phyloP scores from a whole-genome alignment of 2,329 filamentous ascomycete genomes.

The Coniochaeta pulveracea region DNA sequence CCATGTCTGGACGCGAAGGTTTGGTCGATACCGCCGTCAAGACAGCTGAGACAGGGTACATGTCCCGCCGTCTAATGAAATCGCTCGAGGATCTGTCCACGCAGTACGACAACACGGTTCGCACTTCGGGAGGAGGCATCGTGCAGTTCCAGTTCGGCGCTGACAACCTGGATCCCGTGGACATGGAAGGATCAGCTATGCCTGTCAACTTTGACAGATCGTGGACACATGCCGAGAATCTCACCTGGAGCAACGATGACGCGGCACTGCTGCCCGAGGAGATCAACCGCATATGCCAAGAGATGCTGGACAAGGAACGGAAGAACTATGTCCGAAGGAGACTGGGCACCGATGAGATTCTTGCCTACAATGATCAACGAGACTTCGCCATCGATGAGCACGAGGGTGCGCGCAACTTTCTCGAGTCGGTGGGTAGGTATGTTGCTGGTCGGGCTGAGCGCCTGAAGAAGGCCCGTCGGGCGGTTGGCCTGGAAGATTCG shows the following conservation, averaged over 20 bases:
- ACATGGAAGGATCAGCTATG: constrained; percentile 91
- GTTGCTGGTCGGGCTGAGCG: constrained; percentile 51
- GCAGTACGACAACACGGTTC: constrained; percentile 87
- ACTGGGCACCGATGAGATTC: constrained; percentile 46
- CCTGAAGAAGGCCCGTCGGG: constrained; percentile 40
- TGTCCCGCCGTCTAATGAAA: constrained; percentile 97
- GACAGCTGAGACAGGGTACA: constrained; percentile 97
- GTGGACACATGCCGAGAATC: constrained; percentile 67
- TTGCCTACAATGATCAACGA: constrained; percentile 60
- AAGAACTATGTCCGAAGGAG: constrained; percentile 49
- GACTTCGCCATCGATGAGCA: constrained; percentile 63
- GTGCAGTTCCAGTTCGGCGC: constrained; percentile 98
- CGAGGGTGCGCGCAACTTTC: constrained; percentile 74
- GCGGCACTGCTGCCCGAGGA: constrained; percentile 61
- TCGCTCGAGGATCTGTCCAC: constrained; percentile 90
- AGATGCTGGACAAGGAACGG: constrained; percentile 57
- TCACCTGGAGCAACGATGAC: constrained; percentile 73
- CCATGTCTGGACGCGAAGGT: constrained; percentile 96
- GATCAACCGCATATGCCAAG: constrained; percentile 56
- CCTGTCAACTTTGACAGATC: constrained; percentile 89
- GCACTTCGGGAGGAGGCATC: constrained; percentile 77
- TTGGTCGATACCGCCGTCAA: constrained; percentile 98
- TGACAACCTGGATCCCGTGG: constrained; percentile 87
- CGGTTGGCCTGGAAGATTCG: constrained; percentile 38
- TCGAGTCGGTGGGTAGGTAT: constrained; percentile 66